These are phyloP conservation scores for Strobilomyces dryophilus DNA, from an alignment of 768 basidiomycete genomes.

Conservation along the genomic window DNA sequence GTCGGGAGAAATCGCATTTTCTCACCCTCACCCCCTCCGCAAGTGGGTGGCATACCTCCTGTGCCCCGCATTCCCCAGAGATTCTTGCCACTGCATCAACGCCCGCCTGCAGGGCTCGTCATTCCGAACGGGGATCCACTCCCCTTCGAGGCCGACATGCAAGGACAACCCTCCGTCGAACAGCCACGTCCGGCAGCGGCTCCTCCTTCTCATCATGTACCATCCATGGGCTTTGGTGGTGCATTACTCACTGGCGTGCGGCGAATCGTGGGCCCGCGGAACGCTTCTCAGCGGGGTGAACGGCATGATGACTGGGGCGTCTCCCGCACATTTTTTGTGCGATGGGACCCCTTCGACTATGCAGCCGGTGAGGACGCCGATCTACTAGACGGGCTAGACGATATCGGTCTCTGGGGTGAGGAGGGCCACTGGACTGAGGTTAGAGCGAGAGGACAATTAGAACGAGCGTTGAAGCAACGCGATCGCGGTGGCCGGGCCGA, in stretches of 20 bases:
- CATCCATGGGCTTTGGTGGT: conserved; percentile 63
- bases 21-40: conserved; percentile 49
- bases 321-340: conserved; percentile 27
- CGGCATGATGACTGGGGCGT: conserved; percentile 21
- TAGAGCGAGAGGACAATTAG: conserved; percentile 19
- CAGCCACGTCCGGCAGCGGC: conserved; percentile 35
- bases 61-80: conserved; percentile 47
- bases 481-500: conserved; percentile 16
- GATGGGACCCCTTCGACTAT: conserved; percentile 28
- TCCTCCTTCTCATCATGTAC: conserved; percentile 51
- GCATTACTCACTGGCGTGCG: conserved; percentile 47
- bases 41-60: conserved; percentile 43
- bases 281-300: conserved; percentile 10
- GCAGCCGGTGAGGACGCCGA: conserved; percentile 11
- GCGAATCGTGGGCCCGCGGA: conserved; percentile 20
- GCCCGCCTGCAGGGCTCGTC: conserved; percentile 39
- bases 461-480: conserved; percentile 22
- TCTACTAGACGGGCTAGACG: conserved; percentile 16
- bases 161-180: conserved; percentile 15
- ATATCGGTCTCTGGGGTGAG: conserved; percentile 15
- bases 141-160: conserved; percentile 42
- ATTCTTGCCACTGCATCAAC: conserved; percentile 37
- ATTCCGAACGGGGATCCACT: conserved; percentile 50
- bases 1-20: conserved; percentile 28
- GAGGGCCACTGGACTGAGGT: conserved; percentile 6